A percentile compares a stretch with the other conserved stretches of the same genome.
Evolutionary conservation across 768 basidiomycete genomes (phyloP).

Genomic region (Kwoniella dejecticola): DNA sequence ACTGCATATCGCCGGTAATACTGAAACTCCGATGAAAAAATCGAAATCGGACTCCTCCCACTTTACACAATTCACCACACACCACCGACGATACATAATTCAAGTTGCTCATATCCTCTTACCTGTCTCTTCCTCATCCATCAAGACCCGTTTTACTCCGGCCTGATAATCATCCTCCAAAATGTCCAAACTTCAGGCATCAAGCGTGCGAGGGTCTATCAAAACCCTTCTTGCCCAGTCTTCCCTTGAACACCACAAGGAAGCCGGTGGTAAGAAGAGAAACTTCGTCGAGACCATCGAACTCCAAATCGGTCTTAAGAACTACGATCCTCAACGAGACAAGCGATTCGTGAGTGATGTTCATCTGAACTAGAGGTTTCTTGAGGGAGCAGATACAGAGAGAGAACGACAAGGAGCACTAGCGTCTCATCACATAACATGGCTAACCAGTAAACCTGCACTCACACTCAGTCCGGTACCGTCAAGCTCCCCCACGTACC

Average conservation of each 20-base stretch:
- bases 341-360: constrained; percentile 88
- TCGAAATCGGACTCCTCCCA: constrained; percentile 5
- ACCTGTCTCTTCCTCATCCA: constrained; percentile 17
- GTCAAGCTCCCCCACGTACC: constrained; percentile 90
- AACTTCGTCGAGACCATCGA: constrained; percentile 58
- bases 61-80: background rate
- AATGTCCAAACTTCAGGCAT: constrained; percentile 83
- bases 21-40: constrained; percentile 26
- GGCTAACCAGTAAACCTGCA: too few relatives aligned
- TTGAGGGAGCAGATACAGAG: background rate
- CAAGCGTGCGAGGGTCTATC: constrained; percentile 99
- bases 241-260: constrained; percentile 69
- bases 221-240: constrained; percentile 83
- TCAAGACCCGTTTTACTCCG: constrained; percentile 27
- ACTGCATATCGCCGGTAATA: background rate
- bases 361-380: background rate
- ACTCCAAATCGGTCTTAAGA: constrained; percentile 58
- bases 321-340: constrained; percentile 87
- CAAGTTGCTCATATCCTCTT: background rate
- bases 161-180: constrained; percentile 18
- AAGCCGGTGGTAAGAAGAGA: constrained; percentile 56
- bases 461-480: constrained; percentile 34
- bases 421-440: too few relatives aligned
- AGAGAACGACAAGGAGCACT: too few relatives aligned
- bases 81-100: background rate